These are phyloP conservation scores for Trichoderma endophyticum DNA, from an alignment of 2,329 filamentous ascomycete genomes.

Conservation along the genomic window DNA sequence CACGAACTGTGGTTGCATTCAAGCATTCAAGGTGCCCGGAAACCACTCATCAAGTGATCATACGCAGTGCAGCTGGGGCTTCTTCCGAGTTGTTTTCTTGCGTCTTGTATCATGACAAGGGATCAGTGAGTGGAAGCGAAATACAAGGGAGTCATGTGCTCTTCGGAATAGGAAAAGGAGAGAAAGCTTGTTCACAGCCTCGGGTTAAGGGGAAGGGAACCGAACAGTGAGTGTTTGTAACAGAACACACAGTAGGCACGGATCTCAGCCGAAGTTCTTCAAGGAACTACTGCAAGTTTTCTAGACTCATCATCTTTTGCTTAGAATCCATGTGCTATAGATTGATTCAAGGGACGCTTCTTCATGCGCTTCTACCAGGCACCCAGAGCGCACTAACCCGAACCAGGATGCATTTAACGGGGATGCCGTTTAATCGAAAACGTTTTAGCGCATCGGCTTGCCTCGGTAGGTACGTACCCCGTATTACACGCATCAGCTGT, in stretches of 20 bases:
- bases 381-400: neutral
- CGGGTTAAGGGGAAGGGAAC: neutral
- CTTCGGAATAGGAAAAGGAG: neutral
- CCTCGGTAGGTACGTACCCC: neutral
- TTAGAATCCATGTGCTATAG: neutral
- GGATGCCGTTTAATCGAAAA: neutral
- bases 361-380: neutral
- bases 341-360: neutral
- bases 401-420: neutral
- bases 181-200: neutral
- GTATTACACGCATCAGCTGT: neutral
- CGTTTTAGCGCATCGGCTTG: neutral
- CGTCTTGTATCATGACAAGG: neutral
- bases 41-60: constrained; percentile 3
- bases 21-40: neutral
- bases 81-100: constrained; percentile 8
- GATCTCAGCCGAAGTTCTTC: neutral
- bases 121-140: constrained; percentile 1
- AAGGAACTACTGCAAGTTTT: neutral
- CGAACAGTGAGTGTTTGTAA: neutral
- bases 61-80: neutral
- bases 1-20: neutral
- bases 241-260: neutral
- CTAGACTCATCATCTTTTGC: neutral
- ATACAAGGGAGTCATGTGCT: constrained; percentile 8